Evolutionary conservation across 257 asterid genomes (phyloP).

Genomic region (Nicotiana attenuata): DNA sequence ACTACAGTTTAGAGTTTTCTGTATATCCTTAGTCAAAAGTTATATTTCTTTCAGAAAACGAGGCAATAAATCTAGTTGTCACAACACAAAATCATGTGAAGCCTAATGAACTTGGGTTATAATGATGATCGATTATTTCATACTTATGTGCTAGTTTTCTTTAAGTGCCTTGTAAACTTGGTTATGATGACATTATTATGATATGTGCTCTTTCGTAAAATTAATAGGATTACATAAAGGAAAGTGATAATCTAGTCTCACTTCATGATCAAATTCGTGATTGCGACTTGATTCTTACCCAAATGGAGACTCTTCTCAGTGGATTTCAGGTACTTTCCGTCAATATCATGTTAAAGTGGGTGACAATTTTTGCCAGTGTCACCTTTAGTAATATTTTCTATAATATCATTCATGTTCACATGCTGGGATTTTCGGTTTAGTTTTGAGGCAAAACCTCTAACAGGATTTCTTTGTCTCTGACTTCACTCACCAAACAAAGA

Average conservation of each 20-base stretch:
- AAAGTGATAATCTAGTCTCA: constrained; percentile 93
- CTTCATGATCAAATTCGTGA: constrained; percentile 96
- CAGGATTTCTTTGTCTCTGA: not conserved
- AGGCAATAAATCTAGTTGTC: not conserved
- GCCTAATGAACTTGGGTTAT: not conserved
- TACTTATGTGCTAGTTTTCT: not conserved
- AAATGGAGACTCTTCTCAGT: constrained; percentile 91
- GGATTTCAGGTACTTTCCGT: constrained; percentile 77
- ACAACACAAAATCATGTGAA: not conserved
- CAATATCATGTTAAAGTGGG: constrained; percentile 5
- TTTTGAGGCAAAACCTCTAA: not conserved
- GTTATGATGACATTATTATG: constrained; percentile 4
- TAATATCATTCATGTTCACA: not conserved
- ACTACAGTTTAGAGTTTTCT: not conserved
- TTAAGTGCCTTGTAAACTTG: not conserved
- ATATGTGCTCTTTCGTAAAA: constrained; percentile 9
- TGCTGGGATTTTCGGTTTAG: not conserved
- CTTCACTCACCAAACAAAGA: not conserved
- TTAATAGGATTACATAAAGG: constrained; percentile 88
- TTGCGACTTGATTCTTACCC: constrained; percentile 85
- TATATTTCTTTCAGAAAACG: not conserved
- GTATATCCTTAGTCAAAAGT: not conserved
- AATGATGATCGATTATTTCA: not conserved
- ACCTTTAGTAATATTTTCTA: not conserved
- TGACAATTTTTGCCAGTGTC: not conserved